Base-by-base conservation (phyloP, 179 eudicot species). In the Carnegiea gigantea region DNA sequence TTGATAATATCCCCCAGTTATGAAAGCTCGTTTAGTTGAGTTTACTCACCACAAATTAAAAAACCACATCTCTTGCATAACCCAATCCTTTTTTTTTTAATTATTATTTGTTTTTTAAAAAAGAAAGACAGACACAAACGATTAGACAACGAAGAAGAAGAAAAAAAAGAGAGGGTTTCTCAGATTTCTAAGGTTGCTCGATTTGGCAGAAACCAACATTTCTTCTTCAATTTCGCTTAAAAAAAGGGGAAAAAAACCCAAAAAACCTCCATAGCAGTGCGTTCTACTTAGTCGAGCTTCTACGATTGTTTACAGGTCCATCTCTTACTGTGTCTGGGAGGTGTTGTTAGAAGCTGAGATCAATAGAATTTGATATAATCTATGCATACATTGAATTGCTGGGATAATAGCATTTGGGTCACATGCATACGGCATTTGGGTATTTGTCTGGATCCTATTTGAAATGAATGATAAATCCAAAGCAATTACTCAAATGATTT, bases 181-280 rank as follows among this genome's bases (percentile, higher is more conserved):
- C 76, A 20, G 30, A 62, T 23, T 62, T 62, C 30, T 23, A 8
- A 71, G 26, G 46, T 79, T 79, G 70, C 80, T 82, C 80, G 80
- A 82, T 82, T 76, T 77, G 80, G 77, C 84, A 76, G 80, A 36
- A 75, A 38, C 57, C 57, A 38, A 49, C 44, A 79, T 44, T 26
- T 17, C n/a, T 13, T 44, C 3, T 43, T 1, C 71, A 60, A 30
- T 8, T 73, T 71, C 26, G 10, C 26, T 46, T 20, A 7, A 38
- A 38, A 77, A 15, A 28, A 20, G 10, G 38, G 44, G 9, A 43
- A 14, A 46, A 46, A 67, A 8, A 14, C 20, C 9, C 44, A 20
- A 36, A 62, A 33, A 43, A 48, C 7, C 33, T 24, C 33, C 18
- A 33, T 10, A 51, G 57, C 10, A 23, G 24, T 81, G 78, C 65